Percentiles rank a stretch among this genome's conserved stretches.
phyloP scores from a whole-genome alignment of 129 eudicot species.

The Flaveria trinervia region DNA sequence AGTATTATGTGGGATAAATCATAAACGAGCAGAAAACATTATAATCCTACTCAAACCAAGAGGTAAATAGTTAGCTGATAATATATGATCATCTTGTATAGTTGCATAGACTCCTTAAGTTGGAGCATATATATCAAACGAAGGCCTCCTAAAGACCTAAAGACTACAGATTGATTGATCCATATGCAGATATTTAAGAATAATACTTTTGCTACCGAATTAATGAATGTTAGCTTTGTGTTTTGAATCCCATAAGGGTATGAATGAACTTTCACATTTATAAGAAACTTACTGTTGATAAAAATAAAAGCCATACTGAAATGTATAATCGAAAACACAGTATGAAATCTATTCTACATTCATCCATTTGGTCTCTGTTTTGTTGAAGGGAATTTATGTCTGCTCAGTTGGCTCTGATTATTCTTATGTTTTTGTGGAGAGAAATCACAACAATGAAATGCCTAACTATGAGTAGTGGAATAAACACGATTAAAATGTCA shows the following conservation, averaged over 20 bases:
- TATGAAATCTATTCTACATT: too few species aligned
- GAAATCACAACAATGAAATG: not conserved
- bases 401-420: too few species aligned
- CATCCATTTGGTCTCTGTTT: too few species aligned
- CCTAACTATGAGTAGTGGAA: not conserved
- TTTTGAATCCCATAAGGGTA: not conserved
- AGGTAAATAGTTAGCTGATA: not conserved
- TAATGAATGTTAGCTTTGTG: conserved; percentile 11
- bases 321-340: too few species aligned
- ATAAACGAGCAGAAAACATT: not conserved
- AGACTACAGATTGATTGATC: not conserved
- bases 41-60: not conserved
- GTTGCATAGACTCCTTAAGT: not conserved
- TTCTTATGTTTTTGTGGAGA: not conserved
- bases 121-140: not conserved
- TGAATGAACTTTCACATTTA: too few species aligned
- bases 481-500: not conserved
- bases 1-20: not conserved
- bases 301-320: not conserved
- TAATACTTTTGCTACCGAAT: not conserved
- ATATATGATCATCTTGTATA: not conserved
- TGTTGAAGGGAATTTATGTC: too few species aligned
- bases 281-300: not conserved
- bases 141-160: conserved; percentile 1
- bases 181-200: not conserved